Base-by-base conservation (phyloP, 257 asterid species). In the Scutellaria galericulata region DNA sequence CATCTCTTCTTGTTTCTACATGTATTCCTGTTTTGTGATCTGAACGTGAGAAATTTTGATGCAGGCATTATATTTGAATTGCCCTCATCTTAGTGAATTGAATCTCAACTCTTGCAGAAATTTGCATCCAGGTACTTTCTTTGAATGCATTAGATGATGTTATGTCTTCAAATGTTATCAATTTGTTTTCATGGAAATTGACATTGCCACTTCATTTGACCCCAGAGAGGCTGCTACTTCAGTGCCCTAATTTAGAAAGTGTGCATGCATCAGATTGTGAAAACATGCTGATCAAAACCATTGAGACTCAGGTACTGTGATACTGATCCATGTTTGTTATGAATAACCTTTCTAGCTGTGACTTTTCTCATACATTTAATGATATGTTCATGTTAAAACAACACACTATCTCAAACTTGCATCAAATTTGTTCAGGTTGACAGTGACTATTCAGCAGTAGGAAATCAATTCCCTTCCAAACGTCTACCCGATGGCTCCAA, bases 401-500 rank as follows among this genome's bases (percentile, higher is more conserved):
- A 20, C 39, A 6, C 40, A 46, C 70, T 51, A 31, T 15, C 24
- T 68, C 13, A 3, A 42, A 47, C 51, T 35, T 9, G 2, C 3
- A 39, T 73, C 20, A 39, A 45, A 52, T 45, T 52, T 73, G 51
- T 70, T 63, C 87, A 95, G 99, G 93, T 90, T 46, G 65, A 64
- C 50, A 39, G 64, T 65, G 83, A 82, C 51, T 55, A 45, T 71
- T 74, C 80, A 48, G 73, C 77, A 12, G 73, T 54, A 3, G 92
- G 83, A 61, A 66, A 73, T 64, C 83, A 75, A 14, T 75, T 76
- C 66, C 87, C 92, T 1, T 77, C 71, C 68, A 92, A 92, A 77
- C 96, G 97, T 41, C 65, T 92, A 45, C 97, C 98, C 5, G 99
- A 95, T 84, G 98, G 99, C 59, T 95, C 99, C 47, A 95, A 95